Conservation (phyloP, 75 land plant genomes). For the Chamaecyparis obtusa region DNA sequence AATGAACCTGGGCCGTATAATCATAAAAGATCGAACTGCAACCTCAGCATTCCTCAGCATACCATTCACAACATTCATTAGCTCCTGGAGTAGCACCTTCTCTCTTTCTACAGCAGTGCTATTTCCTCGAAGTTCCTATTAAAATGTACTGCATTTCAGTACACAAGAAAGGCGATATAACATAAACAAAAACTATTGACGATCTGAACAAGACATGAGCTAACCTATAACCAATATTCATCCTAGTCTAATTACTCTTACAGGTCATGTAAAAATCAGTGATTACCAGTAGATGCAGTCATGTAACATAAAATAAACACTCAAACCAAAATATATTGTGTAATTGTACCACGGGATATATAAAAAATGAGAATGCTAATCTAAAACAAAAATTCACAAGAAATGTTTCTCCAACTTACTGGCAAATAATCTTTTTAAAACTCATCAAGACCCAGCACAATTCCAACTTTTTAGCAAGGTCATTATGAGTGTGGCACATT, state of each 20-base stretch:
- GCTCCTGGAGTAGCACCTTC: constrained; percentile 53
- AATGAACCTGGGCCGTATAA: constrained; percentile 65
- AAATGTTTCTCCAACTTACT: neutral
- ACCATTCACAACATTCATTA: constrained; percentile 51
- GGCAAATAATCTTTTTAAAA: neutral
- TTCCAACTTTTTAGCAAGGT: neutral
- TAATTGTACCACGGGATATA: neutral
- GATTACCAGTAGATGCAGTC: neutral
- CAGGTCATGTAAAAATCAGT: neutral
- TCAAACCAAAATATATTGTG: neutral
- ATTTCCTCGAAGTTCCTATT: constrained; percentile 84
- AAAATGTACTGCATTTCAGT: constrained; percentile 2
- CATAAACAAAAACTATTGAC: constrained; percentile 7
- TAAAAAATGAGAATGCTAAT: neutral
- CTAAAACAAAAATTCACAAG: neutral
- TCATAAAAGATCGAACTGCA: constrained; percentile 89
- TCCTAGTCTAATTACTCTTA: neutral
- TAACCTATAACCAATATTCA: neutral
- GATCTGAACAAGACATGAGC: neutral
- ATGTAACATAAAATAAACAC: neutral
- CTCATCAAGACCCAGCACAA: neutral
- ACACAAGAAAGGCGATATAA: neutral
- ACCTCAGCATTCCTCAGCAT: constrained; percentile 85
- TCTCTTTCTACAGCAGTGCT: constrained; percentile 75
- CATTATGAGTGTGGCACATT: no score